Conservation (phyloP, 1,284 basidiomycete genomes). For the Moniliella sp. region DNA sequence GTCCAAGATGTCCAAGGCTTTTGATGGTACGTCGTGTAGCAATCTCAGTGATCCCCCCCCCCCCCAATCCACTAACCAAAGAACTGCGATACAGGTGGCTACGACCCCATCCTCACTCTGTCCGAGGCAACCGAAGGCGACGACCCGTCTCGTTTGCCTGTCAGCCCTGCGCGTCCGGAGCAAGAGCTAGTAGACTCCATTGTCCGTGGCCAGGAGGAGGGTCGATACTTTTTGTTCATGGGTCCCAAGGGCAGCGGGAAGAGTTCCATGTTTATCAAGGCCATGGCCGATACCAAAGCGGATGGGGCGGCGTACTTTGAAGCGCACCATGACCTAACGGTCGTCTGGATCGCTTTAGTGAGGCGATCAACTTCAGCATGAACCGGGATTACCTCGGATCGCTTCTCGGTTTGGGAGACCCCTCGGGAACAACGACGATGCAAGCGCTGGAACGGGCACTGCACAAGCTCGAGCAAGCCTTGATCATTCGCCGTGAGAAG, state of each 20-base stretch:
- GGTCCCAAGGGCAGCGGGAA: slow-evolving; percentile 25
- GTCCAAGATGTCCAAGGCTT: too few species aligned
- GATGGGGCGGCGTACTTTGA: slow-evolving; percentile 28
- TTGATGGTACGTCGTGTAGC: neutral
- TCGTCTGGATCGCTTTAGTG: slow-evolving; percentile 25
- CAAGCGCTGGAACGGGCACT: slow-evolving; percentile 19
- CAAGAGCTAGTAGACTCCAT: slow-evolving; percentile 20
- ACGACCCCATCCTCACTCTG: slow-evolving; percentile 20
- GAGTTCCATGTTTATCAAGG: slow-evolving; percentile 19
- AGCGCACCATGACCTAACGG: slow-evolving; percentile 14
- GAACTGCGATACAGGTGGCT: slow-evolving; percentile 5
- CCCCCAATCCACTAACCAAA: neutral
- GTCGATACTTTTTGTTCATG: slow-evolving; percentile 22
- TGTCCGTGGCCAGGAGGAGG: slow-evolving; percentile 17
- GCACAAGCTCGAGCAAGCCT: slow-evolving; percentile 23
- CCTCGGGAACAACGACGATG: slow-evolving; percentile 17
- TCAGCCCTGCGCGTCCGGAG: slow-evolving; percentile 13
- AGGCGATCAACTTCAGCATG: slow-evolving; percentile 24
- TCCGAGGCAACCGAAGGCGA: slow-evolving; percentile 14
- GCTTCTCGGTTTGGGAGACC: slow-evolving; percentile 20
- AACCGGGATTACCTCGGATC: too few species aligned
- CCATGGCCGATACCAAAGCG: slow-evolving; percentile 16
- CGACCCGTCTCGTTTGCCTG: slow-evolving; percentile 13
- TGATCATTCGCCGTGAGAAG: slow-evolving; percentile 12
- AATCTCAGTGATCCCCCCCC: neutral